Conservation (phyloP, 2,329 filamentous ascomycete genomes). For the Epichloe amarillans region DNA sequence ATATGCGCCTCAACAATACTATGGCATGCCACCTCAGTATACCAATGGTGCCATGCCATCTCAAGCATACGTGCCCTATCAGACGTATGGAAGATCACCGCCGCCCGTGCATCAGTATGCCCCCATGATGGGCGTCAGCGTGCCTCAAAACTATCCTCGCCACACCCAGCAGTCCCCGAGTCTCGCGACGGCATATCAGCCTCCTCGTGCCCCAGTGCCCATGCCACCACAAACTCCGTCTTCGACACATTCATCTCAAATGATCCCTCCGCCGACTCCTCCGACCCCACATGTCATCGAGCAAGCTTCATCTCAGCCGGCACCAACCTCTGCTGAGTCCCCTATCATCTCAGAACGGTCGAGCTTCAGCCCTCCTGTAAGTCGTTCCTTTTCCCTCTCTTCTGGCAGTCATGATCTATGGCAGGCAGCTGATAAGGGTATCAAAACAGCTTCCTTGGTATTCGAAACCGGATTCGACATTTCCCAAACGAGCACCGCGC, state of each 20-base stretch:
- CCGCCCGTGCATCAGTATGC: constrained; percentile 42
- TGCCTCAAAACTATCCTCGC: constrained; percentile 34
- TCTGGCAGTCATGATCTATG: background rate
- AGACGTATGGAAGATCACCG: constrained; percentile 34
- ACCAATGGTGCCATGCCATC: constrained; percentile 36
- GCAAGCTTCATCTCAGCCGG: constrained; percentile 12
- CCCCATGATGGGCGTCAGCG: constrained; percentile 34
- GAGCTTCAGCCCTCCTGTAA: constrained; percentile 38
- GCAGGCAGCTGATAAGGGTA: background rate
- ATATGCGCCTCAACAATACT: constrained; percentile 33
- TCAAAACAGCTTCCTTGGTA: constrained; percentile 41
- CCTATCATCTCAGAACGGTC: constrained; percentile 9
- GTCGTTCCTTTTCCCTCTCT: constrained; percentile 14
- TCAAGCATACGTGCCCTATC: constrained; percentile 35
- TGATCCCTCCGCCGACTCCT: constrained; percentile 31
- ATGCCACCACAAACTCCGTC: constrained; percentile 37
- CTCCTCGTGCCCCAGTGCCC: constrained; percentile 31
- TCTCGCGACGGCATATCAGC: constrained; percentile 43
- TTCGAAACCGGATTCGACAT: constrained; percentile 36
- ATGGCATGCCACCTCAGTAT: constrained; percentile 47
- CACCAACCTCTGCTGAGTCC: constrained; percentile 1
- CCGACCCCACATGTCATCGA: constrained; percentile 28
- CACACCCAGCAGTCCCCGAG: constrained; percentile 38
- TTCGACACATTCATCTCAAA: constrained; percentile 35
- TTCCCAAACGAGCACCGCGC: constrained; percentile 28